phyloP scores from a whole-genome alignment of 2,329 filamentous ascomycete species.

The Paraphoma chrysanthemicola region DNA sequence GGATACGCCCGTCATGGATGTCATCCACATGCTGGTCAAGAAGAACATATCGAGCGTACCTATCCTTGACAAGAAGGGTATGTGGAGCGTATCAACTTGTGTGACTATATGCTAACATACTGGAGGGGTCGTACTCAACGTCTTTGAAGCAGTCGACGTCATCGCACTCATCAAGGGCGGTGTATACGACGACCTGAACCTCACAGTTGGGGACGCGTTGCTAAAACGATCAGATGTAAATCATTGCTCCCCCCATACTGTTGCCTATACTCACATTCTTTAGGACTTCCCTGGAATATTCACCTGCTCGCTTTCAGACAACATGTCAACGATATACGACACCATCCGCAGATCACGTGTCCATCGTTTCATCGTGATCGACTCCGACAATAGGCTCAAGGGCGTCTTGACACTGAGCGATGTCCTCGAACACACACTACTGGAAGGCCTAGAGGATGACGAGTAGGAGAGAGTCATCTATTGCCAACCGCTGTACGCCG shows the following conservation, averaged over 20 bases:
- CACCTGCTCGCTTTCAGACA: slow-evolving; percentile 89
- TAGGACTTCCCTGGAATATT: slow-evolving; percentile 95
- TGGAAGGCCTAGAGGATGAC: slow-evolving; percentile 71
- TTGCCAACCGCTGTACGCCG: neutral
- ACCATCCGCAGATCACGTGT: slow-evolving; percentile 95
- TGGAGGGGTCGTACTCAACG: slow-evolving; percentile 78
- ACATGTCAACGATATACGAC: slow-evolving; percentile 94
- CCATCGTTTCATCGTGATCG: slow-evolving; percentile 89
- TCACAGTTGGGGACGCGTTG: slow-evolving; percentile 86
- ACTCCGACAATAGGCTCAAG: slow-evolving; percentile 84
- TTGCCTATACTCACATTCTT: slow-evolving; percentile 22
- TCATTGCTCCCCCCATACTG: slow-evolving; percentile 2
- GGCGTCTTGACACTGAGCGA: slow-evolving; percentile 94
- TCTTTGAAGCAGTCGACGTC: slow-evolving; percentile 97
- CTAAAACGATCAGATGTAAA: slow-evolving; percentile 79
- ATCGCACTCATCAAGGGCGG: slow-evolving; percentile 95
- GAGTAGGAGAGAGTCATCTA: slow-evolving; percentile 21
- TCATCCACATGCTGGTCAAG: slow-evolving; percentile 91
- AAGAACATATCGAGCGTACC: slow-evolving; percentile 94
- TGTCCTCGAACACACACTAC: slow-evolving; percentile 91
- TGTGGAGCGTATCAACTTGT: slow-evolving; percentile 6
- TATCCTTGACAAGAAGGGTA: slow-evolving; percentile 80
- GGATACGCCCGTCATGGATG: slow-evolving; percentile 89
- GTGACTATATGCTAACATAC: no score
- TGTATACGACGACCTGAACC: slow-evolving; percentile 86